Evolutionary conservation across 306 rosid genomes (phyloP), one percentile per base, ranked within the genome.

Genomic region (Pachyrhizus erosus): DNA sequence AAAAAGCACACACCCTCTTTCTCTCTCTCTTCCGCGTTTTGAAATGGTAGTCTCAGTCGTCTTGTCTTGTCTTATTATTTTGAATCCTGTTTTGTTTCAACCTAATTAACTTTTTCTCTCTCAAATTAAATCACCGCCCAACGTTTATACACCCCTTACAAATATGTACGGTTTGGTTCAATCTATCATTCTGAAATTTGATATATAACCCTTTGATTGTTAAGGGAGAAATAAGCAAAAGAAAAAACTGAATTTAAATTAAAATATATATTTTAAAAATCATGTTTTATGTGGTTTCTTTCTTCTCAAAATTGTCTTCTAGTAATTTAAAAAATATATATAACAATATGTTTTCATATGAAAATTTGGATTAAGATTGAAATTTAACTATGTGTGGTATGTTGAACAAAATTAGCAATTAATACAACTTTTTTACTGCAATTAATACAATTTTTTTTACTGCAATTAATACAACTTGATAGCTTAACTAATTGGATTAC

Each of bases 11-110:
- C 62, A 8, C 62, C 3, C 72, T 77, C 42, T 64, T 40, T 72
- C 49, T 67, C 77, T 75, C 72, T 66, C 77, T 58, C 68, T 51
- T 45, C 27, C 2, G 85, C 84, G 79, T 80, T 85, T 75, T 60
- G 75, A 80, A 80, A 75, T 81, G 82, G 73, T 69, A 48, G 58
- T 68, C 81, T 29, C 49, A 55, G 84, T 74, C 70, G 57, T 23
- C 60, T 58, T 54, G 48, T 66, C 72, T 43, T 46, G 73, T 67
- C 76, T 13, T 27, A 73, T 80, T 74, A 84, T 79, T 84, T 78
- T 84, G 87, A 84, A 84, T 74, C 68, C 31, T 55, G 61, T 80
- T 79, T 55, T 66, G 70, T 73, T 79, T 84, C 66, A 60, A 40
- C 46, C 21, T 60, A 45, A 70, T 20, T 46, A 7, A 33, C 15